Evolutionary conservation across 306 rosid genomes (phyloP), one percentile per base, ranked within the genome.

Genomic region (Quercus glauca): DNA sequence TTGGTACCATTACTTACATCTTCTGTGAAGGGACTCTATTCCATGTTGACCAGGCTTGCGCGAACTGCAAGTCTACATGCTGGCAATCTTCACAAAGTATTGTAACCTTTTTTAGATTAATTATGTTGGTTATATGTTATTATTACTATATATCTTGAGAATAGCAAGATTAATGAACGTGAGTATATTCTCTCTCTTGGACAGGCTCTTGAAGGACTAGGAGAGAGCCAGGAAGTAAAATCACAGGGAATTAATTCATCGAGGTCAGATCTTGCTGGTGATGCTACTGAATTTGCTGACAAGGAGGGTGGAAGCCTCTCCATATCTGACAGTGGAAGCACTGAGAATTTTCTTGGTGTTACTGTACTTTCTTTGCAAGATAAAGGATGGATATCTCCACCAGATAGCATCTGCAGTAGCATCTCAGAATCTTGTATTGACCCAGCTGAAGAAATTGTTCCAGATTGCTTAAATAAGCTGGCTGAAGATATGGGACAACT

Each of bases 121-220:
- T 81, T 28, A 69, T 85, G 75, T 75, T 31, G 41, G 59, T 76
- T 61, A 21, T 59, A 3, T 52, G n/a, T 31, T 60, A 5, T 9
- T 60, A 11, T 9, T 63, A 53, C 5, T 20, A 15, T 37, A 18
- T 81, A 60, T 55, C 84, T 78, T 64, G 35, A 71, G 41, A 75
- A 70, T 57, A 11, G 76, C 25, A 69, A 57, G 52, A 18, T 74
- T 28, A 12, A 55, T 85, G 28, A 61, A 67, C 4, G 6, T 56
- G 71, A 49, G 56, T 83, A 35, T 51, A 49, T 10, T 41, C 67
- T 75, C 21, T 77, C 71, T 80, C 29, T 86, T 67, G 79, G 83
- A 55, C 89, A 94, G 98, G 98, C 97, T 60, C 98, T 94, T 80
- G 98, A 92, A 92, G 98, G 98, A 79, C 87, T 94, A 31, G 97